Evolutionary conservation across 2,329 filamentous ascomycete genomes (phyloP), one percentile per base, ranked within the genome.

Genomic region (Microcyclosporella mali): DNA sequence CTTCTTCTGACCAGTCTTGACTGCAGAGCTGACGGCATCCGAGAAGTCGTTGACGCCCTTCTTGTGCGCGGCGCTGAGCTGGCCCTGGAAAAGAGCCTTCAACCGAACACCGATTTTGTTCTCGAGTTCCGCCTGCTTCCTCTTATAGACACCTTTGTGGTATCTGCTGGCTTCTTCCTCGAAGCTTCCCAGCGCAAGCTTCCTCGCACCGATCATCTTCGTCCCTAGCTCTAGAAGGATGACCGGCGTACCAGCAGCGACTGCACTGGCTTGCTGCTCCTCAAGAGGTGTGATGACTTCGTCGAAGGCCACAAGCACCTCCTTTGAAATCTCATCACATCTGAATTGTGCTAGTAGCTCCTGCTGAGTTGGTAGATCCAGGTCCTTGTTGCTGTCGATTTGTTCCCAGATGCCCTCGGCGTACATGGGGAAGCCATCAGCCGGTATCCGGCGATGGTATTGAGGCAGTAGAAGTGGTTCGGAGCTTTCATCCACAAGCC

Each of bases 361-460:
- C 68, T 98, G 92, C 64, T 98, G 92, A 0, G 92, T 97, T 3
- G 92, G 92, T 46, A 98, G 69, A 66, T 98, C 92, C 41, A 98
- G 74, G 60, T 98, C 92, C 68, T 98, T 98, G 75, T 98, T 98
- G 72, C 90, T 85, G 57, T 95, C 89, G 61, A 98, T 98, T 68
- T 97, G 90, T 59, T 97, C 89, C 92, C 92, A 98, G 33, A 98
- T 81, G 31, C 89, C 88, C 62, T 92, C 82, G 0, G 92, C 89
- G 58, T 98, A 98, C 46, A 88, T 76, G 0, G 90, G 86, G 62
- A 97, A 92, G n/a, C 92, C 92, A 65, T 98, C 92, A 8, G 92
- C 92, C 9, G 92, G 92, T 51, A 98, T 98, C 44, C 92, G 78
- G 48, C 92, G 79, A 68, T 98, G 92, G 64, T 98, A 98, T 58